Evolutionary conservation across 2,329 filamentous ascomycete genomes (phyloP), one percentile per base, ranked within the genome.

Genomic region (Neoarthrinium moseri): DNA sequence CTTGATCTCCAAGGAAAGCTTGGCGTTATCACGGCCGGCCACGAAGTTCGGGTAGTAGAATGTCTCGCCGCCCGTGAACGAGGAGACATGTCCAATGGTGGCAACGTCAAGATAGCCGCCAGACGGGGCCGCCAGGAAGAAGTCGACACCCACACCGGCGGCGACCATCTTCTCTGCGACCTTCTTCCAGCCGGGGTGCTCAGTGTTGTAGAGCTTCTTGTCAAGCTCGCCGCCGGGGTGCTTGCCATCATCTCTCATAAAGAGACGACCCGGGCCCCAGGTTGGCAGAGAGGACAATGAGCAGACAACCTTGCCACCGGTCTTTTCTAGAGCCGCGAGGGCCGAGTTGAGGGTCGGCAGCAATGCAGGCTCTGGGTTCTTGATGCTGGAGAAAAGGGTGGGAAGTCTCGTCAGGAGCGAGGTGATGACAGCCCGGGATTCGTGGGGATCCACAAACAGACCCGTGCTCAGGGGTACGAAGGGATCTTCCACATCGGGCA

Each of bases 31-130:
- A 29, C 94, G 83, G 6, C 88, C 88, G 6, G 87, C 83, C 48
- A 96, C 84, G 71, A 96, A 99, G 66, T 97, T 99, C 36, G 94
- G 91, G 64, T 95, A 99, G 70, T 95, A 96, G 69, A 91, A 99
- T 0, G 86, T 89, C 66, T 99, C 94, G 52, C 94, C 94, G 47
- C 94, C 94, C n/a, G 90, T 95, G 23, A 87, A 84, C 33, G 90
- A 84, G 24, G 94, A 82, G 18, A 96, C 81, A 65, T 96, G 87
- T 33, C 91, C 89, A 56, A 97, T 87, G 3, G 92, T 96, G 26
- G 91, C 92, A 62, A 97, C 84, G 59, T 97, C 92, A 37, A 96
- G 80, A 66, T 96, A 97, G 13, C 88, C 89, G 41, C 92, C 92
- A 36, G 88, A 87, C 2, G 94, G 90, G 10, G 94, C 86, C 18